Conservation (phyloP, 2,329 filamentous ascomycete species). For the Drechslera avenae region DNA sequence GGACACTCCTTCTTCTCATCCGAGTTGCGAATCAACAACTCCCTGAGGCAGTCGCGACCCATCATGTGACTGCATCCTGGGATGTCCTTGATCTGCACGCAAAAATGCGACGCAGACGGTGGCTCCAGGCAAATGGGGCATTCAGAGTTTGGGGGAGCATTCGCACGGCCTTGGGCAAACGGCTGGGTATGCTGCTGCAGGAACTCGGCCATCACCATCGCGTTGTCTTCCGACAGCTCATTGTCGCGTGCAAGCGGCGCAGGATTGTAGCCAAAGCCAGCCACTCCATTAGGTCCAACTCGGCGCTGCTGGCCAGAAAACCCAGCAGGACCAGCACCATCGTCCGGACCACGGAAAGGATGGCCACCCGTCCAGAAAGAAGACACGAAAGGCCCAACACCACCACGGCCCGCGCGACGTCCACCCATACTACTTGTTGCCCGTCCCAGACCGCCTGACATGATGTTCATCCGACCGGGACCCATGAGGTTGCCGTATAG, state of each 20-base stretch:
- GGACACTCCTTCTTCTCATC: constrained; percentile 20
- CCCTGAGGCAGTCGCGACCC: constrained; percentile 18
- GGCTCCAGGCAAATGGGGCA: constrained; percentile 21
- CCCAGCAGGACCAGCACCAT: too few species aligned
- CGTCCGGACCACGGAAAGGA: too few species aligned
- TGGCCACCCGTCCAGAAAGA: too few species aligned
- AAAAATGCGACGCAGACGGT: constrained; percentile 8
- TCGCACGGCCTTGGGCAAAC: background rate
- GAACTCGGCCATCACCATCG: background rate
- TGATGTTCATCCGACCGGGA: too few species aligned
- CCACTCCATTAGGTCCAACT: background rate
- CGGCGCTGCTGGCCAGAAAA: background rate
- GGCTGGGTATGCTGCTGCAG: constrained; percentile 7
- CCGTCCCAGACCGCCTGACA: too few species aligned
- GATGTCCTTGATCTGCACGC: constrained; percentile 16
- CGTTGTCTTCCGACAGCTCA: background rate
- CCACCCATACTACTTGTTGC: too few species aligned
- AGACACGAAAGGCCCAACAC: too few species aligned
- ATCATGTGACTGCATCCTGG: constrained; percentile 24
- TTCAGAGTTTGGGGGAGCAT: constrained; percentile 3
- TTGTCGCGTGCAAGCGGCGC: background rate
- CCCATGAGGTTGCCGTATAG: too few species aligned
- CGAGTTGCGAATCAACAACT: constrained; percentile 10
- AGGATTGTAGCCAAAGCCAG: background rate
- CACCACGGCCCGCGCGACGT: too few species aligned